phyloP scores from a whole-genome alignment of 495 filamentous ascomycete genomes.

The Stereocaulon alpinum region DNA sequence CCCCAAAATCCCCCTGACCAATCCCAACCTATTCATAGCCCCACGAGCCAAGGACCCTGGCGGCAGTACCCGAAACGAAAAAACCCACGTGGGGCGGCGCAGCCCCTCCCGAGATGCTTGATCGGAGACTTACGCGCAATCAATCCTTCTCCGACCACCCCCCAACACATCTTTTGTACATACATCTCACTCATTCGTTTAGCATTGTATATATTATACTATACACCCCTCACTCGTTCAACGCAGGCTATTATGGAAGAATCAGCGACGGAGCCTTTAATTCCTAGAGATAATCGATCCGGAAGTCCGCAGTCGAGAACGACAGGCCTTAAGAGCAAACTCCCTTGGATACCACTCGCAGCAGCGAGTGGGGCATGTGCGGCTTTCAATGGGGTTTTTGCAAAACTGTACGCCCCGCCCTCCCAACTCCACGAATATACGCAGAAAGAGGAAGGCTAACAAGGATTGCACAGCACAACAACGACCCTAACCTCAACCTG shows the following conservation, averaged over 20 bases:
- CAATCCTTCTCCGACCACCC: too few species aligned
- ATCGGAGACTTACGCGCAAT: too few species aligned
- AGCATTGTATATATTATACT: not conserved
- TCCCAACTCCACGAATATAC: not conserved
- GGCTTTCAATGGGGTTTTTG: slow-evolving; percentile 90
- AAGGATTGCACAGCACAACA: slow-evolving; percentile 55
- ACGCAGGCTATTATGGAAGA: slow-evolving; percentile 2
- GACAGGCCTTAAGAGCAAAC: not conserved
- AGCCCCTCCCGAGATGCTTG: too few species aligned
- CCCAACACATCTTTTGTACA: not conserved
- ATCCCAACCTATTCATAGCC: too few species aligned
- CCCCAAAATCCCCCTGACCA: too few species aligned
- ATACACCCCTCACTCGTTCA: not conserved
- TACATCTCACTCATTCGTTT: not conserved
- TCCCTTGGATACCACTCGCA: slow-evolving; percentile 68
- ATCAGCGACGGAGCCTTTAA: slow-evolving; percentile 13
- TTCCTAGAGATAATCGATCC: slow-evolving; percentile 8
- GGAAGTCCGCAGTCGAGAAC: not conserved
- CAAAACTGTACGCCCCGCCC: slow-evolving; percentile 62
- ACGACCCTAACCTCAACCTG: slow-evolving; percentile 68
- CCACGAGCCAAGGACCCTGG: too few species aligned
- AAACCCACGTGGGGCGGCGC: too few species aligned
- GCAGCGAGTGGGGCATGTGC: slow-evolving; percentile 81
- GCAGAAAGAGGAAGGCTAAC: slow-evolving; percentile 3
- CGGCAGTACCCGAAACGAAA: too few species aligned